Conservation (phyloP, 495 filamentous ascomycete species). For the Hypoxylon fragiforme region DNA sequence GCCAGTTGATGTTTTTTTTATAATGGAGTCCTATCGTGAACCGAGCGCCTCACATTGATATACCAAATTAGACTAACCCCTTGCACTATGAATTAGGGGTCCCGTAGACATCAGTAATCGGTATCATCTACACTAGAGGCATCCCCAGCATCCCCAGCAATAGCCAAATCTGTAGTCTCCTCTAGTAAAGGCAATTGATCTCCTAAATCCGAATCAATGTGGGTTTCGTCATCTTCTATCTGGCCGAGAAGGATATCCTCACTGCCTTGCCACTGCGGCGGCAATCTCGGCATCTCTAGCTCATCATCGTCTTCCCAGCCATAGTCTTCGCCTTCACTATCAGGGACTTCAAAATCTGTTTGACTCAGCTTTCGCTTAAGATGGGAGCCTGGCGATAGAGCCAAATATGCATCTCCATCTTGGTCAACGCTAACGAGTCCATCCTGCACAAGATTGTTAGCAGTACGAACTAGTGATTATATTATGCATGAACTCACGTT, state of each 20-base stretch:
- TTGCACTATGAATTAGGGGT: no score
- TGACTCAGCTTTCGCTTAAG: conserved; percentile 51
- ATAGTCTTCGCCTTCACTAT: conserved; percentile 57
- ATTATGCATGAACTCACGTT: conserved; percentile 36
- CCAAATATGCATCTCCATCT: conserved; percentile 30
- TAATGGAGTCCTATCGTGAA: no score
- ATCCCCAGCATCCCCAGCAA: conserved; percentile 16
- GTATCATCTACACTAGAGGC: conserved; percentile 15
- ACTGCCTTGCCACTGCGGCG: conserved; percentile 57
- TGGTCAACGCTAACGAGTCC: conserved; percentile 31
- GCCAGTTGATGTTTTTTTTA: no score
- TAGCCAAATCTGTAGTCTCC: conserved; percentile 21
- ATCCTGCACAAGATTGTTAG: conserved; percentile 31
- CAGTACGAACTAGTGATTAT: neutral
- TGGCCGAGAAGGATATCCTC: conserved; percentile 52
- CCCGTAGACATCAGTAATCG: conserved; percentile 15
- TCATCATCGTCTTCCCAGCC: conserved; percentile 56
- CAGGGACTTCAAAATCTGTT: conserved; percentile 50
- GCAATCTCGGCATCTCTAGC: conserved; percentile 47
- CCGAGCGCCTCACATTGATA: conserved; percentile 15
- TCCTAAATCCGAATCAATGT: conserved; percentile 29
- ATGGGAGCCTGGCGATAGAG: conserved; percentile 35
- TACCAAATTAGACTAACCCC: conserved; percentile 20
- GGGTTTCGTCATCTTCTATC: conserved; percentile 36
- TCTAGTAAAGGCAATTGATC: conserved; percentile 10